Conservation (phyloP, 2,329 filamentous ascomycete genomes). For the Trichophyton schoenleinii region DNA sequence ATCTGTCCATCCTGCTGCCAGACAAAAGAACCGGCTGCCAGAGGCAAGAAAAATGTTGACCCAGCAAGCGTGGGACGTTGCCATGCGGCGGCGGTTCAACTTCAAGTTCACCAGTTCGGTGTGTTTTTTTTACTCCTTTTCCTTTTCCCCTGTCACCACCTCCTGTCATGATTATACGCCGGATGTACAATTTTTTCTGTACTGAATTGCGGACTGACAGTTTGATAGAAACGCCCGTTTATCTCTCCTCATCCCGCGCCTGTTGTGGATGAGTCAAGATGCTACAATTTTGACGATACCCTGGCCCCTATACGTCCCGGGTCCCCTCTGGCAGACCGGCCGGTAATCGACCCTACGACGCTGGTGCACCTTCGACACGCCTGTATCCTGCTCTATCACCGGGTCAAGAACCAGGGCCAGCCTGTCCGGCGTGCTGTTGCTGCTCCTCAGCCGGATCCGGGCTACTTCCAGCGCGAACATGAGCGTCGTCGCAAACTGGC, state of each 20-base stretch:
- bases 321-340: slow-evolving; percentile 1
- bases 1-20: background rate
- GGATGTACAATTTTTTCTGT: background rate
- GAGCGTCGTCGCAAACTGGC: background rate
- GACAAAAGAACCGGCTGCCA: background rate
- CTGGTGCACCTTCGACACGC: slow-evolving; percentile 8
- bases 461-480: background rate
- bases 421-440: background rate
- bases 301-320: slow-evolving; percentile 1
- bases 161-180: background rate
- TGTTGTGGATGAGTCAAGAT: background rate
- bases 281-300: slow-evolving; percentile 1
- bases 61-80: background rate
- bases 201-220: background rate
- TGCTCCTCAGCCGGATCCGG: background rate
- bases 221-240: background rate
- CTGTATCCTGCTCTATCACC: background rate
- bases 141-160: too few relatives aligned
- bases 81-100: slow-evolving; percentile 3
- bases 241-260: background rate
- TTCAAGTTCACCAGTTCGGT: background rate
- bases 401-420: background rate
- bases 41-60: background rate
- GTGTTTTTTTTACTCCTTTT: background rate
- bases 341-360: slow-evolving; percentile 9